Evolutionary conservation across 2,329 filamentous ascomycete species (phyloP).

Genomic region (Ceratocystis smalleyi): DNA sequence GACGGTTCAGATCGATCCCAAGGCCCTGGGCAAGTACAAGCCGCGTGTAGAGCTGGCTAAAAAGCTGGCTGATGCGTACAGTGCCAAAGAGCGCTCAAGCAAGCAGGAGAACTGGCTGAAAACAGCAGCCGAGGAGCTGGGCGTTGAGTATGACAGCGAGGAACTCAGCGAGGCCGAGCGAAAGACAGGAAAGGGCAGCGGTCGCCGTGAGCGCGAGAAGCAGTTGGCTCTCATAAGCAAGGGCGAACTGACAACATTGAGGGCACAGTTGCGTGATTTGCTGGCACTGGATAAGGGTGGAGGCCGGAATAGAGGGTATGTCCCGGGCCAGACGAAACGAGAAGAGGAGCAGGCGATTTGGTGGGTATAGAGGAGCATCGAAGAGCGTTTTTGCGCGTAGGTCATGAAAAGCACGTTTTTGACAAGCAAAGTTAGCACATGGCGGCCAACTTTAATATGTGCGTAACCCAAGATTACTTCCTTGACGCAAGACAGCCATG

Average conservation of each 20-base stretch:
- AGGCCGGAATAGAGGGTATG: slow-evolving; percentile 74
- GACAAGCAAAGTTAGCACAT: not conserved
- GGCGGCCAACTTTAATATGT: not conserved
- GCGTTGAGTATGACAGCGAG: slow-evolving; percentile 84
- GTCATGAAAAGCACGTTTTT: not conserved
- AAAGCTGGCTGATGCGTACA: slow-evolving; percentile 62
- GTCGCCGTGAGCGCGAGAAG: slow-evolving; percentile 59
- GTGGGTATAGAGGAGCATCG: not conserved
- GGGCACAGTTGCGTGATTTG: slow-evolving; percentile 55
- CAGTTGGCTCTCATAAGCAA: slow-evolving; percentile 54
- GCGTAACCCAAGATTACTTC: not conserved
- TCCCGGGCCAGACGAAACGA: slow-evolving; percentile 37
- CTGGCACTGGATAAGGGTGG: slow-evolving; percentile 63
- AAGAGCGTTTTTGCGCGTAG: too few relatives aligned
- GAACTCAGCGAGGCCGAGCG: slow-evolving; percentile 73
- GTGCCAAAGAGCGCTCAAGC: slow-evolving; percentile 75
- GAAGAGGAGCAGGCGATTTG: slow-evolving; percentile 10
- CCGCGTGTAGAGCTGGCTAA: slow-evolving; percentile 70
- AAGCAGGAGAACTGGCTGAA: slow-evolving; percentile 75
- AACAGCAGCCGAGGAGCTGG: slow-evolving; percentile 75
- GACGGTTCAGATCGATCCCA: slow-evolving; percentile 69
- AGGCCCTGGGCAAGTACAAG: slow-evolving; percentile 59
- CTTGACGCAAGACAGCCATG: too few relatives aligned
- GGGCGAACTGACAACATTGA: slow-evolving; percentile 53
- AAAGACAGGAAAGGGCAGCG: slow-evolving; percentile 52